Evolutionary conservation across 2,329 filamentous ascomycete genomes (phyloP).

Genomic region (Cercospora sp.): DNA sequence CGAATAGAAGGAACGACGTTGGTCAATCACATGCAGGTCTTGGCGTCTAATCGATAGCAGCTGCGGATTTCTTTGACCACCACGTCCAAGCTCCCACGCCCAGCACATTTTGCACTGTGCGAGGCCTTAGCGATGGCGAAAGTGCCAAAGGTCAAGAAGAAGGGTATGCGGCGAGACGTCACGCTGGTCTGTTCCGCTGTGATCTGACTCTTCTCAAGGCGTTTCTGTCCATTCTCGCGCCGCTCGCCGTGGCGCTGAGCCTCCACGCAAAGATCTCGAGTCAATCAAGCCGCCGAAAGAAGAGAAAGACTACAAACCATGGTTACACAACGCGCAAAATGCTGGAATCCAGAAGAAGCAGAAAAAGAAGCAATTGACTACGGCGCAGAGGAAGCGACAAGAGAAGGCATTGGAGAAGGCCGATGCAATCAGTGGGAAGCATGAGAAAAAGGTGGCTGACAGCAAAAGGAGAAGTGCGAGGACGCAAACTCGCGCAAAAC

Average conservation of each 20-base stretch:
- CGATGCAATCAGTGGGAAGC: constrained; percentile 55
- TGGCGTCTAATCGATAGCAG: constrained; percentile 5
- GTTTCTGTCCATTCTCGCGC: constrained; percentile 71
- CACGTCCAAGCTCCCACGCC: constrained; percentile 6
- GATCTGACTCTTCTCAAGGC: constrained; percentile 43
- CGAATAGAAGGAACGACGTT: not conserved
- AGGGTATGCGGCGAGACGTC: constrained; percentile 34
- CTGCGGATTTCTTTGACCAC: constrained; percentile 8
- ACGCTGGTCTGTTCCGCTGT: not conserved
- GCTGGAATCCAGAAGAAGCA: constrained; percentile 69
- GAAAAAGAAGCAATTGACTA: constrained; percentile 56
- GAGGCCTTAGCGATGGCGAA: constrained; percentile 42
- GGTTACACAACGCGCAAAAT: constrained; percentile 69
- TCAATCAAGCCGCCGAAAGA: constrained; percentile 50
- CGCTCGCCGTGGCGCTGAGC: constrained; percentile 69
- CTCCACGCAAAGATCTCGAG: constrained; percentile 49
- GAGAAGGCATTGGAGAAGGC: constrained; percentile 58
- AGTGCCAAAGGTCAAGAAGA: constrained; percentile 50
- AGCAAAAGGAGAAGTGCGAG: constrained; percentile 51
- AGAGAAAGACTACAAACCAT: constrained; percentile 56
- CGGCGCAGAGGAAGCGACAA: constrained; percentile 55
- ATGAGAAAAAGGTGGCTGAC: constrained; percentile 57
- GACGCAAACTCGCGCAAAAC: constrained; percentile 37
- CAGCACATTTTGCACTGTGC: not conserved
- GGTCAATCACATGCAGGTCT: constrained; percentile 13